Percentiles rank a stretch among this genome's conserved stretches.
Evolutionary conservation across 176 grass and related monocot species (phyloP).

Genomic region (Thalia dealbata): DNA sequence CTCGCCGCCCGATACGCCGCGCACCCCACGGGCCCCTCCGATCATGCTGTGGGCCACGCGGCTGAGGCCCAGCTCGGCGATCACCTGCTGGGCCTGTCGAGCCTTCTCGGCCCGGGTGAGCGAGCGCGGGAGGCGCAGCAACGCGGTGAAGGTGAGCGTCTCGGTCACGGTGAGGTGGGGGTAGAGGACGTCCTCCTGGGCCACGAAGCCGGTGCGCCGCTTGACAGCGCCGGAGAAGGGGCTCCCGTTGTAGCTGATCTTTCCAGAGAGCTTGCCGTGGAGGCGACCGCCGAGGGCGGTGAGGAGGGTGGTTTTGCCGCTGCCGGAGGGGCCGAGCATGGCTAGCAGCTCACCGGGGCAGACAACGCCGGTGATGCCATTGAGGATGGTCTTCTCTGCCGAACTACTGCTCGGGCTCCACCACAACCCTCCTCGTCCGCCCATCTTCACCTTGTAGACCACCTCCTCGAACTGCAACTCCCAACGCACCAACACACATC

Average conservation of each 20-base stretch:
- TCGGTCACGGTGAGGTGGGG: constrained; percentile 81
- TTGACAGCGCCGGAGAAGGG: constrained; percentile 66
- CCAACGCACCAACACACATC: neutral
- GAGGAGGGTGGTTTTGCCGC: constrained; percentile 96
- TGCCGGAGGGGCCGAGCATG: constrained; percentile 92
- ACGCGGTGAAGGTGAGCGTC: constrained; percentile 90
- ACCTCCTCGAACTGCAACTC: constrained; percentile 78
- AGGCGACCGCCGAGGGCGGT: constrained; percentile 67
- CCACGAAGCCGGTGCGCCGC: constrained; percentile 77
- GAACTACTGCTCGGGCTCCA: neutral
- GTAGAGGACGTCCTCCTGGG: constrained; percentile 90
- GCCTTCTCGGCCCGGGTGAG: constrained; percentile 47
- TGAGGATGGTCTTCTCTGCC: constrained; percentile 76
- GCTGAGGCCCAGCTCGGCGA: constrained; percentile 56
- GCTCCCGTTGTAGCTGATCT: constrained; percentile 78
- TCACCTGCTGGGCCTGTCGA: constrained; percentile 54
- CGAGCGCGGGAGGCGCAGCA: constrained; percentile 50
- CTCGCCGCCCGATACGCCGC: constrained; percentile 86
- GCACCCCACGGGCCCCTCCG: constrained; percentile 73
- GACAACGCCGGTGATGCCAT: constrained; percentile 74
- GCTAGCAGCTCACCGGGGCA: constrained; percentile 90
- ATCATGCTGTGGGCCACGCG: constrained; percentile 68
- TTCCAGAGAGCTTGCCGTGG: constrained; percentile 41
- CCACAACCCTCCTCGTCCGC: constrained; percentile 12
- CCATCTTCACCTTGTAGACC: constrained; percentile 64